phyloP scores from a whole-genome alignment of 2,329 filamentous ascomycete genomes.

The Phialemonium atrogriseum region DNA sequence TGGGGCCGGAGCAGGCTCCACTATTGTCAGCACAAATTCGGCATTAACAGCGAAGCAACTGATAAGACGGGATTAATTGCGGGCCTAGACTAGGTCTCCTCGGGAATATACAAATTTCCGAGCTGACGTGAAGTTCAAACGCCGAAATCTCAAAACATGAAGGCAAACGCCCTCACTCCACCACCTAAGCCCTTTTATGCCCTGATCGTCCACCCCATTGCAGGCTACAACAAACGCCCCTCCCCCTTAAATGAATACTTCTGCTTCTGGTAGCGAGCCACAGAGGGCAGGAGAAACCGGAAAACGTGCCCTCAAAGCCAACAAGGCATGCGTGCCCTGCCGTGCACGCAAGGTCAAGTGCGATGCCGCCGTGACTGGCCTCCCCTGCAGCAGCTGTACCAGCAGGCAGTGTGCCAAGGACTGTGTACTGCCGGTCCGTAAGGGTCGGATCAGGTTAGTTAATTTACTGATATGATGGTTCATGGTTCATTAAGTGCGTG shows the following conservation, averaged over 20 bases:
- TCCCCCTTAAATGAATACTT: conserved; percentile 6
- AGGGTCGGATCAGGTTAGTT: conserved; percentile 14
- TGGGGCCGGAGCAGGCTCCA: no score
- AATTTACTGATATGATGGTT: conserved; percentile 4
- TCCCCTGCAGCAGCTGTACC: conserved; percentile 16
- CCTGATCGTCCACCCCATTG: conserved; percentile 6
- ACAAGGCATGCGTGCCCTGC: conserved; percentile 16
- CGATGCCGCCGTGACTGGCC: conserved; percentile 14
- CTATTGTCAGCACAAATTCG: no score
- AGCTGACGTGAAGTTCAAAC: conserved; percentile 6
- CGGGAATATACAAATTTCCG: conserved; percentile 9
- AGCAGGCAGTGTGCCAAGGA: conserved; percentile 13
- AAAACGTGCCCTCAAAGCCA: conserved; percentile 8
- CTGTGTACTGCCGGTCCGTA: conserved; percentile 13
- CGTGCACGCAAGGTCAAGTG: conserved; percentile 16
- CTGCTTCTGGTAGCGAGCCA: conserved; percentile 12
- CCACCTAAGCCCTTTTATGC: conserved; percentile 5
- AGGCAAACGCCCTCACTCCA: conserved; percentile 7
- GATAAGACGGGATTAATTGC: background rate
- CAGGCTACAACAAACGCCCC: conserved; percentile 8
- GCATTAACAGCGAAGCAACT: no score
- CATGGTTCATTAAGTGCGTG: conserved; percentile 6
- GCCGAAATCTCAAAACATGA: conserved; percentile 8
- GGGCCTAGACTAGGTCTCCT: background rate
- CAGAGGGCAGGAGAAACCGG: conserved; percentile 10